phyloP scores from a whole-genome alignment of 371 early-diverging fungal species.

The Choanephora cucurbitarum region DNA sequence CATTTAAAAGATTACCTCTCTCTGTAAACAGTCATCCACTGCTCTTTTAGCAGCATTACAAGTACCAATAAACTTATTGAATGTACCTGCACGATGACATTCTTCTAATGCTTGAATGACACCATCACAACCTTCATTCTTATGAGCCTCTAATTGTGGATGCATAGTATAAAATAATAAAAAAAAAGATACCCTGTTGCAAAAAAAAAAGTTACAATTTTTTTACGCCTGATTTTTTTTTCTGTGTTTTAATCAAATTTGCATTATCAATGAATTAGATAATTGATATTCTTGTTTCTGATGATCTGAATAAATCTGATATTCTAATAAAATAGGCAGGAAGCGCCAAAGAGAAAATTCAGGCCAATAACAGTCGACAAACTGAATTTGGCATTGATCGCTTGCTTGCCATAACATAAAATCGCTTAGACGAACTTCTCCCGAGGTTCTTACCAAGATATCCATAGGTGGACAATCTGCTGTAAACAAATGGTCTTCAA shows the following conservation, averaged over 20 bases:
- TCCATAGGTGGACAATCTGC: constrained; percentile 81
- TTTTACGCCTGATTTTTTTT: background rate
- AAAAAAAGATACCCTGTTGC: no score
- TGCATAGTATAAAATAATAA: constrained; percentile 32
- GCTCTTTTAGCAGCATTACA: constrained; percentile 44
- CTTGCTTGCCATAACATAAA: constrained; percentile 95
- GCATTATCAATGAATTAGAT: no score
- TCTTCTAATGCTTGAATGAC: constrained; percentile 48
- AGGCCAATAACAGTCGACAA: constrained; percentile 91
- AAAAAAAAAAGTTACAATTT: no score
- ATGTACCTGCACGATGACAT: constrained; percentile 46
- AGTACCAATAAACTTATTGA: constrained; percentile 46
- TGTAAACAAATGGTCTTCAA: constrained; percentile 73
- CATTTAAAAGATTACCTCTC: constrained; percentile 32
- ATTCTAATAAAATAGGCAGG: constrained; percentile 79
- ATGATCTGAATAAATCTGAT: constrained; percentile 63
- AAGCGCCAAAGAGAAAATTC: constrained; percentile 91
- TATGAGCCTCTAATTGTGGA: constrained; percentile 48
- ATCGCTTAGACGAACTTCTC: constrained; percentile 96
- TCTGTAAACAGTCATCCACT: constrained; percentile 44
- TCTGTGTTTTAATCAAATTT: no score
- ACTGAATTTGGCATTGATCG: constrained; percentile 77
- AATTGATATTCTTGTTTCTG: constrained; percentile 12
- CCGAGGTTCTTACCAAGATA: constrained; percentile 96
- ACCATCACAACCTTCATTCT: constrained; percentile 44